phyloP scores from a whole-genome alignment of 2,329 filamentous ascomycete genomes.

The Capronia coronata region DNA sequence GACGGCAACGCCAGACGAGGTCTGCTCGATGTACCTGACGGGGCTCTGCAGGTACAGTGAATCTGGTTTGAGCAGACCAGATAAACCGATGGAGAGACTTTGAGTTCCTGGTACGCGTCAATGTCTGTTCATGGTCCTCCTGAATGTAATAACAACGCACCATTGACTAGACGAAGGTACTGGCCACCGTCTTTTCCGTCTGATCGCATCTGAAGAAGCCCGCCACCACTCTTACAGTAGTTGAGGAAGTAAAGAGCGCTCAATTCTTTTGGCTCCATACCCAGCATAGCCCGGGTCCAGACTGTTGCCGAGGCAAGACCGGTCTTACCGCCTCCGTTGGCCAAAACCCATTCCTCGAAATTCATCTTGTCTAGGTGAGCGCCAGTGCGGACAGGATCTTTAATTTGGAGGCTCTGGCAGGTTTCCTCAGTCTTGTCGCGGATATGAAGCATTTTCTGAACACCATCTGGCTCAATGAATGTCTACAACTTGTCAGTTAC shows the following conservation, averaged over 20 bases:
- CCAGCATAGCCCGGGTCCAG: constrained; percentile 48
- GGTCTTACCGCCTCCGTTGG: constrained; percentile 29
- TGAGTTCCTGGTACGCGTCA: constrained; percentile 39
- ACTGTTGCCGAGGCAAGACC: constrained; percentile 38
- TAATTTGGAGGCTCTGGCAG: constrained; percentile 25
- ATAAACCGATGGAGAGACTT: constrained; percentile 36
- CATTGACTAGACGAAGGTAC: constrained; percentile 37
- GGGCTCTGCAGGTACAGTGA: constrained; percentile 30
- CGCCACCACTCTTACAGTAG: constrained; percentile 50
- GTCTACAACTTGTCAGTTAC: no score
- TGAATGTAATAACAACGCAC: no score
- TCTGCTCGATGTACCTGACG: constrained; percentile 33
- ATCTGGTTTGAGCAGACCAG: constrained; percentile 31
- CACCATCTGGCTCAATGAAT: no score
- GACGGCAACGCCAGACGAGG: constrained; percentile 21
- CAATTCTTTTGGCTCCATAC: constrained; percentile 45
- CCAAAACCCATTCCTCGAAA: constrained; percentile 36
- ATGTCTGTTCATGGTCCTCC: background rate
- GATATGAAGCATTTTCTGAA: background rate
- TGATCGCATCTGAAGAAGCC: constrained; percentile 48
- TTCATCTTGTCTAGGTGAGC: constrained; percentile 35
- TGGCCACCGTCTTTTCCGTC: constrained; percentile 50
- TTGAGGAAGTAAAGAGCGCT: constrained; percentile 51
- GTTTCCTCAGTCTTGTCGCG: constrained; percentile 28
- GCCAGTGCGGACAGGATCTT: constrained; percentile 19